Base-by-base conservation (phyloP, 768 basidiomycete genomes). In the Chiua virens region DNA sequence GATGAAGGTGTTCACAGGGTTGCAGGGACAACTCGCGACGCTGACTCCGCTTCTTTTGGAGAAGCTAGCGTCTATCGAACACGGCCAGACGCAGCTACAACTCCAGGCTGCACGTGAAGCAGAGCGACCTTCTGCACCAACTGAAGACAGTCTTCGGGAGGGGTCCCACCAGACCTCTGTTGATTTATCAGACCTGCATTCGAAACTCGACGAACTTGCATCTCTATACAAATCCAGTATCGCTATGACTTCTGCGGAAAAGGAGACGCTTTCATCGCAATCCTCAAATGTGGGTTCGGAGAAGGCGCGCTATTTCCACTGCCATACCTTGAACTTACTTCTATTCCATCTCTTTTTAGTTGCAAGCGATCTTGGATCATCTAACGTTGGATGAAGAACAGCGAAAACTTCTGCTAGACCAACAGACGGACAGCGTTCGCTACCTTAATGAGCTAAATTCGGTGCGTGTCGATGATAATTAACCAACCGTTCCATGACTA, bases 401-500 rank as follows among this genome's bases (percentile, higher is more conserved):
- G 53, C 78, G 76, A 23, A 72, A 67, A 4, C 52, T 77, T 8
- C 78, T 81, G 56, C 62, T 74, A n/a, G 79, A 82, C 47, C 85
- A 87, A 61, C 87, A 89, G 62, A 76, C 77, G 6, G 89, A 90
- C 56, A 87, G 80, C 53, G 82, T 85, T 53, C 79, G 88, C 20
- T 91, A 91, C 64, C 76, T 92, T 30, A 86, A 87, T 55, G 87
- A 90, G 61, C 75, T 91, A 34, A 90, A 90, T 61, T 72, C 74
- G 50, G 88, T 86, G 53, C 52, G 79, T 66, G 23, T 44, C 22
- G 8, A 38, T 45, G n/a, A 18, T 30, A 27, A 41, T n/a, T 39
- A 20, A n/a, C 30, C n/a, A 10, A 18, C 35, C 2, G 25, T 14
- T 28, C 11, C n/a, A 20, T 1, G n/a, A 28, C 34, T 15, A 18